Conservation (phyloP, 495 filamentous ascomycete genomes). For the Podospora didyma region DNA sequence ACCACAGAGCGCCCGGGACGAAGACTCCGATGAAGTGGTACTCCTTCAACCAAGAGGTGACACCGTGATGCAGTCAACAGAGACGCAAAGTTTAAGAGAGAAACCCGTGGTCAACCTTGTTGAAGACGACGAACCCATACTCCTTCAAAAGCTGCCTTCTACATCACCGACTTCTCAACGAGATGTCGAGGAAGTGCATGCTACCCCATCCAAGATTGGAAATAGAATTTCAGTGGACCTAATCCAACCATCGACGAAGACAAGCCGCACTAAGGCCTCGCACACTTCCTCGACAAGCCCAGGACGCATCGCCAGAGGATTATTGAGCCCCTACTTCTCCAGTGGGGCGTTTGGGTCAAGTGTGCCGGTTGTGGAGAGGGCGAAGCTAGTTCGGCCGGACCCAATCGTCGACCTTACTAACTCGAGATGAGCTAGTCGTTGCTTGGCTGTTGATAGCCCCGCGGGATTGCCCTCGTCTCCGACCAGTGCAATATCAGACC, state of each 20-base stretch:
- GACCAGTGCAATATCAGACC: no score
- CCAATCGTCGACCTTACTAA: slow-evolving; percentile 9
- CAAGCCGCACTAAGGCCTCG: neutral
- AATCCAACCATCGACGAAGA: neutral
- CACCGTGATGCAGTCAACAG: neutral
- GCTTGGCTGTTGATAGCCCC: no score
- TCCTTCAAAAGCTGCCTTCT: neutral
- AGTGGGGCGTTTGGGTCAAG: no score
- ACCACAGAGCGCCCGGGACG: neutral
- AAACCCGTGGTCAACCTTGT: neutral
- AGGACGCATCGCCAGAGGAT: neutral
- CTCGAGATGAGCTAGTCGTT: no score
- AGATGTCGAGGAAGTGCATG: neutral
- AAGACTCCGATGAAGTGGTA: slow-evolving; percentile 5
- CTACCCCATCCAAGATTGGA: neutral
- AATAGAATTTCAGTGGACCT: neutral
- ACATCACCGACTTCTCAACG: neutral
- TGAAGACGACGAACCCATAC: neutral
- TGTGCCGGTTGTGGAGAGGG: slow-evolving; percentile 1
- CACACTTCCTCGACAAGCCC: neutral
- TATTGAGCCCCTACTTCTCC: neutral
- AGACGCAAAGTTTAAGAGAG: neutral
- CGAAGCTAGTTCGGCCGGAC: neutral
- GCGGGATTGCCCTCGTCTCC: no score
- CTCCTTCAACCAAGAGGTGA: neutral